Evolutionary conservation across 768 basidiomycete genomes (phyloP).

Genomic region (Neoboletus brunneissimus): DNA sequence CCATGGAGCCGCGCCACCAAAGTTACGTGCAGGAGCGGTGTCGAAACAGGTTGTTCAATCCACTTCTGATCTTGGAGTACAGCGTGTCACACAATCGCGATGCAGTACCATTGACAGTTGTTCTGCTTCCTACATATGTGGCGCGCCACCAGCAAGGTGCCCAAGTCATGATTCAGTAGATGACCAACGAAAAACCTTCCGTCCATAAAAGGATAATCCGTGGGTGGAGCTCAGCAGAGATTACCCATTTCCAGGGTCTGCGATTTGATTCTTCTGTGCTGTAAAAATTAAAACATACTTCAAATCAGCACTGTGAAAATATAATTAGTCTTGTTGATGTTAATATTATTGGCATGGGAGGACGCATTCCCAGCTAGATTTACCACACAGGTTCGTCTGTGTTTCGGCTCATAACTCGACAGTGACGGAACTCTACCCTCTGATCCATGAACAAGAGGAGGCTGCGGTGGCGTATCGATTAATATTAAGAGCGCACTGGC

Average conservation of each 20-base stretch:
- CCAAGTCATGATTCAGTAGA: not conserved
- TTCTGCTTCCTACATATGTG: conserved; percentile 4
- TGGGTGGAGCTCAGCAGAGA: not conserved
- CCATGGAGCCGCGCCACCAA: conserved; percentile 20
- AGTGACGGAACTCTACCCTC: not conserved
- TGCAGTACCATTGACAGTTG: not conserved
- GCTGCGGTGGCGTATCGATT: conserved; percentile 27
- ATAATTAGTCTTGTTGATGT: not conserved
- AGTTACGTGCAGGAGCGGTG: conserved; percentile 17
- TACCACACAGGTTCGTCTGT: not conserved
- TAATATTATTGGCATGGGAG: not conserved
- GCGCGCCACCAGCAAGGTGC: conserved; percentile 16
- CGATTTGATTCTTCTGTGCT: conserved; percentile 9
- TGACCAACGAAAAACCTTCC: not conserved
- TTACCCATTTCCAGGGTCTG: conserved; percentile 5
- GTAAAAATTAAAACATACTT: conserved; percentile 2
- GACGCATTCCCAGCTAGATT: conserved; percentile 1
- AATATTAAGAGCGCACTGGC: not conserved
- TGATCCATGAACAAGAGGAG: not conserved
- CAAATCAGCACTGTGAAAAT: not conserved
- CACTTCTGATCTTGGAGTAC: conserved; percentile 1
- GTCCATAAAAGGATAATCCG: conserved; percentile 8
- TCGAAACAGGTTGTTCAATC: conserved; percentile 4
- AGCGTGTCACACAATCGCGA: conserved; percentile 12
- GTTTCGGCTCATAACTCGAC: not conserved